Base-by-base conservation (phyloP, 345 rosid species). In the Dovyalis caffra region DNA sequence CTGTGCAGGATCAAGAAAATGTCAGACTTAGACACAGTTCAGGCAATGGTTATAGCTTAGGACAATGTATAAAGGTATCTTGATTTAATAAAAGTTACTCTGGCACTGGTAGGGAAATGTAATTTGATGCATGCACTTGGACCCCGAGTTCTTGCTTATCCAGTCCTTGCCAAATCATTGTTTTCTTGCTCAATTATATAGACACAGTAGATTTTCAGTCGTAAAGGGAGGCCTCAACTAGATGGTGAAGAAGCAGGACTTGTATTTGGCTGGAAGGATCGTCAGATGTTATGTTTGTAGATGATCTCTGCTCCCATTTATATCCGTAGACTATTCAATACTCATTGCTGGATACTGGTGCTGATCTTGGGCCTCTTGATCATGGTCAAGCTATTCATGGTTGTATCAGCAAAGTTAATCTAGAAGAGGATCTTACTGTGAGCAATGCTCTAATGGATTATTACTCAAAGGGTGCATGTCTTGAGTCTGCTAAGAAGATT, bases 1-100 rank as follows among this genome's bases (percentile, higher is more conserved):
- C 21, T 40, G 65, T 72, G 78, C 79, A 85, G 88, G 74, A 74
- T 86, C 70, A 84, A 74, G 78, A 76, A 69, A 72, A 67, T 12
- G 35, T 64, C 75, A 31, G 77, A 68, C 71, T 74, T 84, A 66
- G 69, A 68, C 16, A 63, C 81, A 25, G 35, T 86, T 70, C 82
- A 63, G 34, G 73, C 74, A 21, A 78, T 68, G 74, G 71, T 78
- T 18, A 26, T 32, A 68, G 73, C 70, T 62, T 21, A 35, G 76
- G 69, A 82, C 62, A 8, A 6, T 31, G 15, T 43, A 37, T 62
- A 32, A 49, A 49, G 56, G 56, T 20, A 18, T 20, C 56, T 49
- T 49, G 56, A 49, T 49, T 0, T 6, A 49, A 20, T 58, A 58
- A 31, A 58, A 58, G 32, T 58, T 23, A 25, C 7, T 23, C 28